These are phyloP conservation scores for Podaxis carcinomalis DNA, from an alignment of 768 basidiomycete species.

Conservation along the genomic window DNA sequence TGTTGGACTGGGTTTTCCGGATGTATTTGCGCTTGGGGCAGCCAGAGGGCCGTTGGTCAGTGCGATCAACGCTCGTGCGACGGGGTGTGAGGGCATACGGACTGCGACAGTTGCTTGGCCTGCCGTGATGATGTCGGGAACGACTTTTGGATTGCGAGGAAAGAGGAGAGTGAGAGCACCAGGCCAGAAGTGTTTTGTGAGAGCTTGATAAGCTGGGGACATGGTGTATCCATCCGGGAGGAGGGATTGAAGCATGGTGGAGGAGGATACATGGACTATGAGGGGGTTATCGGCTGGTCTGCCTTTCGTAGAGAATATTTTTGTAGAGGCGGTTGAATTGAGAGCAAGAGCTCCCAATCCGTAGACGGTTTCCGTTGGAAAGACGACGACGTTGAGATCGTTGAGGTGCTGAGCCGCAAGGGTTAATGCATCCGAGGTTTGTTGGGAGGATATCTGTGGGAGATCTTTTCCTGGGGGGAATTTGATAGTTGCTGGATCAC, in stretches of 20 bases:
- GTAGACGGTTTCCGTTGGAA: conserved; percentile 98
- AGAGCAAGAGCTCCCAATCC: conserved; percentile 91
- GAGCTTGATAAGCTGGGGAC: conserved; percentile 59
- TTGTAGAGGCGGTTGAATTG: conserved; percentile 52
- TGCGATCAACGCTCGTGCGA: conserved; percentile 86
- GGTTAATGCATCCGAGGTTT: conserved; percentile 50
- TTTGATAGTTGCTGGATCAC: conserved; percentile 58
- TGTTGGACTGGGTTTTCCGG: conserved; percentile 93
- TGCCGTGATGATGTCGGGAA: conserved; percentile 80
- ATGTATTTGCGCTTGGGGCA: conserved; percentile 93
- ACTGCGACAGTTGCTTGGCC: conserved; percentile 80
- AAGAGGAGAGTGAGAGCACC: conserved; percentile 92
- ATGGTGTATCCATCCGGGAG: conserved; percentile 63
- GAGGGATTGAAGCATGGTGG: conserved; percentile 72
- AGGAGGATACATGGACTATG: conserved; percentile 92
- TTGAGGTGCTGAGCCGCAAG: conserved; percentile 53
- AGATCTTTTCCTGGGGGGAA: conserved; percentile 42
- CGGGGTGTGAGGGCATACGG: conserved; percentile 91
- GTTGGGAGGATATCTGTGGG: conserved; percentile 45
- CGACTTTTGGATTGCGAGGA: conserved; percentile 55
- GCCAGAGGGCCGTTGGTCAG: conserved; percentile 73
- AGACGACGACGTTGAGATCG: conserved; percentile 59
- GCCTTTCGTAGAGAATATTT: conserved; percentile 87
- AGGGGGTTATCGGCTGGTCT: conserved; percentile 95
- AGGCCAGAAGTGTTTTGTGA: conserved; percentile 92